Percentiles rank a stretch among this genome's conserved stretches.
Evolutionary conservation across 306 rosid species (phyloP).

Genomic region (Elaeagnus macrophylla): DNA sequence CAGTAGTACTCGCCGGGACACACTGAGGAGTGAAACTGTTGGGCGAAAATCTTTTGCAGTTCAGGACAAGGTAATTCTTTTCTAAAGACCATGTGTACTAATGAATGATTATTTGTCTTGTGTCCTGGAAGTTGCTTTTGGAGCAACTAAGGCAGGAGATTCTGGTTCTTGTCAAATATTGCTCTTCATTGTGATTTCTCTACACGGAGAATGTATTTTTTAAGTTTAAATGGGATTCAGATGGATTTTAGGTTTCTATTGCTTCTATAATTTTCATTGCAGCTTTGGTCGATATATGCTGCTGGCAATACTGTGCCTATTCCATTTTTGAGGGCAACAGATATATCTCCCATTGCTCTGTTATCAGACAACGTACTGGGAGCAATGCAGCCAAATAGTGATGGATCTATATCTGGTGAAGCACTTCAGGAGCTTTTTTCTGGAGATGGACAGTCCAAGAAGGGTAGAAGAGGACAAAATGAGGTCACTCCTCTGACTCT

Average conservation of each 20-base stretch:
- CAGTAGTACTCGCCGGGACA: conserved; percentile 9
- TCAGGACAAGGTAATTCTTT: conserved; percentile 76
- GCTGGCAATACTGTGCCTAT: conserved; percentile 96
- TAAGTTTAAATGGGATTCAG: too few relatives aligned
- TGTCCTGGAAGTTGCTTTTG: background rate
- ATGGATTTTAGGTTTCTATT: background rate
- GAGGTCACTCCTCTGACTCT: conserved; percentile 45
- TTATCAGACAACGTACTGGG: conserved; percentile 87
- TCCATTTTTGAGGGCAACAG: conserved; percentile 95
- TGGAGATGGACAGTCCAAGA: conserved; percentile 81
- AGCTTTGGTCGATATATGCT: conserved; percentile 99
- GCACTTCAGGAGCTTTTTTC: conserved; percentile 90
- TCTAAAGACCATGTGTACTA: conserved; percentile 13
- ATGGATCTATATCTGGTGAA: conserved; percentile 55
- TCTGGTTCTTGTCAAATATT: background rate
- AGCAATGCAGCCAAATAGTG: conserved; percentile 43
- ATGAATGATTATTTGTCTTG: conserved; percentile 3
- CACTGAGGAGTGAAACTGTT: conserved; percentile 53
- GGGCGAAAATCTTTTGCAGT: conserved; percentile 74
- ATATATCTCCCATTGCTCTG: conserved; percentile 95
- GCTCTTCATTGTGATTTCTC: background rate
- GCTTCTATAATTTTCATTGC: conserved; percentile 22
- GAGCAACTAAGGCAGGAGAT: background rate
- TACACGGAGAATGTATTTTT: background rate
- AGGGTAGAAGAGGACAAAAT: conserved; percentile 81